Evolutionary conservation across 164 flowering plant species (phyloP).

Genomic region (Piper longum): DNA sequence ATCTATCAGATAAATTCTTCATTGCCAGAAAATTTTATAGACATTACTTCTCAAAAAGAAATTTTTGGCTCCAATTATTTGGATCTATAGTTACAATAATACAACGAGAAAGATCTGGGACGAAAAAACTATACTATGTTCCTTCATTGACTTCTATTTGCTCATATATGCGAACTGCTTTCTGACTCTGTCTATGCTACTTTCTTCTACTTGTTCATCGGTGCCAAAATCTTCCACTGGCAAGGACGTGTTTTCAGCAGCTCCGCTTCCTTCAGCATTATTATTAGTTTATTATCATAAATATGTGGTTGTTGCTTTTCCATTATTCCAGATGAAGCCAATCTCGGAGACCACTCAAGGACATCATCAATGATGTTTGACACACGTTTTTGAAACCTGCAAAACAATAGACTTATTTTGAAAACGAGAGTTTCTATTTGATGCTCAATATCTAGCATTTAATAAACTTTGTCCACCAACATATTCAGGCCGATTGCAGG

Average conservation of each 20-base stretch:
- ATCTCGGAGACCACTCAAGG: conserved; percentile 80
- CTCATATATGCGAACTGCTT: conserved; percentile 6
- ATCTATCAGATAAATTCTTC: too few species aligned
- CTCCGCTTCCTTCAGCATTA: conserved; percentile 20
- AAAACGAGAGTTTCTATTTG: neutral
- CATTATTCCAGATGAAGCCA: conserved; percentile 91
- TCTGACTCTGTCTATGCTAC: conserved; percentile 9
- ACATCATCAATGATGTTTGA: conserved; percentile 96
- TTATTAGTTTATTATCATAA: conserved; percentile 35
- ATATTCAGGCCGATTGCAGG: neutral
- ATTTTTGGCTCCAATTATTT: conserved; percentile 3
- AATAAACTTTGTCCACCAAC: neutral
- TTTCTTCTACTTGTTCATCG: conserved; percentile 24
- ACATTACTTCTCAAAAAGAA: too few species aligned
- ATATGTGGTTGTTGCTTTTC: conserved; percentile 45
- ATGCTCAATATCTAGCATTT: neutral
- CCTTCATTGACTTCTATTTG: conserved; percentile 1
- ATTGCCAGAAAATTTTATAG: too few species aligned
- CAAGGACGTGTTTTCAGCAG: conserved; percentile 14
- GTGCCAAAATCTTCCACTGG: conserved; percentile 13
- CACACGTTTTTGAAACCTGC: conserved; percentile 90
- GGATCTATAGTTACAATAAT: conserved; percentile 5
- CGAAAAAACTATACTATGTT: conserved; percentile 2
- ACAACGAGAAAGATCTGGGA: conserved; percentile 1
- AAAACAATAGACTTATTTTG: neutral